Conservation (phyloP, 768 basidiomycete species). For the Boletus edulis region DNA sequence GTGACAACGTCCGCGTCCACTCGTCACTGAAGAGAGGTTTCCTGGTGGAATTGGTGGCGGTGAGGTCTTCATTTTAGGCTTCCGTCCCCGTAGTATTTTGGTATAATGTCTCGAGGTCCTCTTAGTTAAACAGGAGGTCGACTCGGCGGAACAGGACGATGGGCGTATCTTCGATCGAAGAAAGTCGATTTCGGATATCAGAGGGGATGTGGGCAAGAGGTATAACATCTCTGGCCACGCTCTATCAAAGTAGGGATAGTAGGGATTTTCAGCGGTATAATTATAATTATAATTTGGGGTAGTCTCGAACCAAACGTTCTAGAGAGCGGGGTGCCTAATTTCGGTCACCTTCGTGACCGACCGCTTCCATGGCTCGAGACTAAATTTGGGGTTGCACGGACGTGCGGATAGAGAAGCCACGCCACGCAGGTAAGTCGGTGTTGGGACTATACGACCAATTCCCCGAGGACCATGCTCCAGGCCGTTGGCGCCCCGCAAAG, state of each 20-base stretch:
- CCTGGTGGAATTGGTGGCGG: slow-evolving; percentile 23
- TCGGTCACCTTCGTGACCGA: too few species aligned
- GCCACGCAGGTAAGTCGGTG: slow-evolving; percentile 41
- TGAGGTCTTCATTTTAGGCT: slow-evolving; percentile 11
- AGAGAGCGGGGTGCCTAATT: too few species aligned
- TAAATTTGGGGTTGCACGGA: slow-evolving; percentile 37
- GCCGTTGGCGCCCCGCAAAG: slow-evolving; percentile 28
- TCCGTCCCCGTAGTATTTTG: slow-evolving; percentile 14
- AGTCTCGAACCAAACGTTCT: too few species aligned
- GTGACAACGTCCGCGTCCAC: slow-evolving; percentile 49
- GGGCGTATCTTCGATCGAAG: slow-evolving; percentile 55
- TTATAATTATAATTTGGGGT: too few species aligned
- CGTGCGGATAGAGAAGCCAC: slow-evolving; percentile 63
- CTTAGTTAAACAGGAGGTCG: slow-evolving; percentile 52
- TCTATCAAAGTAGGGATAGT: slow-evolving; percentile 47
- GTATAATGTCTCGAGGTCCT: slow-evolving; percentile 49
- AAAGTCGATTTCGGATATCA: slow-evolving; percentile 35
- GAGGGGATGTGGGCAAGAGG: slow-evolving; percentile 50
- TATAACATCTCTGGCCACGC: slow-evolving; percentile 65
- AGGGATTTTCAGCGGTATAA: slow-evolving; percentile 43
- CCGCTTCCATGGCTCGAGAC: too few species aligned
- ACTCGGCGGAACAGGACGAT: slow-evolving; percentile 65
- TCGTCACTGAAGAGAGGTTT: slow-evolving; percentile 55
- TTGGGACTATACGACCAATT: slow-evolving; percentile 42
- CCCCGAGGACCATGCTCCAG: slow-evolving; percentile 35